Evolutionary conservation across 257 asterid genomes (phyloP), one percentile per base, ranked within the genome.

Genomic region (Solanum pinnatisectum): DNA sequence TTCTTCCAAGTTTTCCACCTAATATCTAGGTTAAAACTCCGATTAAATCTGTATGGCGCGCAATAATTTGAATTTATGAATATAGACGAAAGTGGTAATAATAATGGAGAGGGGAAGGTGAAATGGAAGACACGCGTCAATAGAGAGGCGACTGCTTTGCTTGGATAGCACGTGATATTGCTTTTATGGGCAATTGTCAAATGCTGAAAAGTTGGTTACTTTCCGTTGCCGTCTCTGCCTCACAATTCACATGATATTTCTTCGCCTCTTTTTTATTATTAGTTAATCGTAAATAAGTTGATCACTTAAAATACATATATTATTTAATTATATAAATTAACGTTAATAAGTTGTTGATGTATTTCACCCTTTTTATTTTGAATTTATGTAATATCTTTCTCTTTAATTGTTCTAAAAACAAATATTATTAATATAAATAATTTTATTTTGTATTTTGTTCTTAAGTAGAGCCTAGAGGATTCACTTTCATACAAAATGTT

Each of bases 221-320:
- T 87, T 84, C 85, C 30, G 82, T 81, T 87, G 91, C 93, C 91
- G 92, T 87, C 91, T 40, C 67, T 44, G 16, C n/a, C 81, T 71
- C 30, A n/a, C 72, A n/a, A 65, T 65, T 65, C 42, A 49, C 44
- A 49, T 81, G 68, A 81, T 81, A 46, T 81, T 30, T 81, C 68
- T 46, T 46, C 42, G 1, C 16, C 23, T 78, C 37, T 25, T n/a
- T 6, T 52, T 52, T 56, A 56, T 52, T 56, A 56, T 20, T 20
- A 4, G 11, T 18, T 18, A 46, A 4, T 2, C 6, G 2, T 46
- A 59, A 22, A 22, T 59, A 60, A 22, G n/a, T 59, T 60, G 0
- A 60, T 4, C 14, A 9, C 1, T 60, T 22, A 60, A 60, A 60
- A 22, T 22, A 23, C 9, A 0, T 23, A 4, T 23, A 4, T 23